A percentile compares a stretch with the other conserved stretches of the same genome.
These are phyloP conservation scores for Arabis alpina DNA, from an alignment of 345 rosid species.

Conservation along the genomic window DNA sequence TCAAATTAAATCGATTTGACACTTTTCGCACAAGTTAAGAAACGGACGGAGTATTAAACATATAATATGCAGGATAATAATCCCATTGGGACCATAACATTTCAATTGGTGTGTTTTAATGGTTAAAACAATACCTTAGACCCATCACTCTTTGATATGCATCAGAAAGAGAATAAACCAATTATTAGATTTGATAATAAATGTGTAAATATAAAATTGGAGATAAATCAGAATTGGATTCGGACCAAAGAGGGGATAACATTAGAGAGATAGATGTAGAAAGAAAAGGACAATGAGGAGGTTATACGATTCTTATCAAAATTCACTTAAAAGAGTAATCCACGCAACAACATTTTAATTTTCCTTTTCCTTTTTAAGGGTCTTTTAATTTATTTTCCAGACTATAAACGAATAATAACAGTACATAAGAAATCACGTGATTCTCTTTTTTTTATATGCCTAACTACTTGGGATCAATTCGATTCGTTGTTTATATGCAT, in stretches of 20 bases:
- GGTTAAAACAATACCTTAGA: not conserved
- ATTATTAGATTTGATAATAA: slow-evolving; percentile 3
- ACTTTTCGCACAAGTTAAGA: too few species aligned
- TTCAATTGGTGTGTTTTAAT: not conserved
- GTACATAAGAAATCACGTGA: slow-evolving; percentile 1
- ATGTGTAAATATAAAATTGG: slow-evolving; percentile 5
- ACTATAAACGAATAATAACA: slow-evolving; percentile 22
- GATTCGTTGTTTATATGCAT: not conserved
- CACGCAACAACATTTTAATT: slow-evolving; percentile 23
- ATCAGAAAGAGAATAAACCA: slow-evolving; percentile 14
- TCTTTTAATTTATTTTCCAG: slow-evolving; percentile 15
- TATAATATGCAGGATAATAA: not conserved
- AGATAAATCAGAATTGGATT: slow-evolving; percentile 25
- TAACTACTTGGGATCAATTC: slow-evolving; percentile 10
- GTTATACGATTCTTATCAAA: slow-evolving; percentile 43
- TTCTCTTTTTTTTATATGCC: slow-evolving; percentile 11
- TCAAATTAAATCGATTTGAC: too few species aligned
- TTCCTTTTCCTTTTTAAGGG: not conserved
- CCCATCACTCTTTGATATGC: not conserved
- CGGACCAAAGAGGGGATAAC: slow-evolving; percentile 17
- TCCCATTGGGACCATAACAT: not conserved
- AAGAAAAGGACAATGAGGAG: slow-evolving; percentile 35
- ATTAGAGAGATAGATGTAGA: slow-evolving; percentile 21
- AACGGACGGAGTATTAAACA: not conserved
- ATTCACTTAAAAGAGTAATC: slow-evolving; percentile 41